A percentile compares a stretch with the other conserved stretches of the same genome.
Conservation (phyloP, 306 rosid species). For the Lathyrus aphaca region DNA sequence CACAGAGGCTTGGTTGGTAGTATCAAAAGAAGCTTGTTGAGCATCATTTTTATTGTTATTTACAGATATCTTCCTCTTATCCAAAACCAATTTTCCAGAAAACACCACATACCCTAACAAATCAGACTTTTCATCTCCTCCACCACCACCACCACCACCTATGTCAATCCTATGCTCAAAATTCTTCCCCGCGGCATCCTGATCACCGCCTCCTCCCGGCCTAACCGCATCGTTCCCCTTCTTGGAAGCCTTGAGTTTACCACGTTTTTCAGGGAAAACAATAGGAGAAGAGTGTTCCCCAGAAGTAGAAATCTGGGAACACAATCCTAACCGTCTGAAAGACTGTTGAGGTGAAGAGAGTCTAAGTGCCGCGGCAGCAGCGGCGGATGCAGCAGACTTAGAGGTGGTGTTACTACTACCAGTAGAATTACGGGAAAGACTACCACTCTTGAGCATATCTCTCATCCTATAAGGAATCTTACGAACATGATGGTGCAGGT, state of each 20-base stretch:
- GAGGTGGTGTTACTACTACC: constrained; percentile 46
- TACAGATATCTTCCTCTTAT: constrained; percentile 57
- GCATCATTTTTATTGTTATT: constrained; percentile 47
- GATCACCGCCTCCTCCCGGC: constrained; percentile 38
- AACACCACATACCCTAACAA: constrained; percentile 79
- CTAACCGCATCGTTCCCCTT: constrained; percentile 43
- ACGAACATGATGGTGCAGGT: constrained; percentile 39
- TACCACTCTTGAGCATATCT: constrained; percentile 77
- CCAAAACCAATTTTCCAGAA: constrained; percentile 81
- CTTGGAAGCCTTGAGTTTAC: constrained; percentile 63
- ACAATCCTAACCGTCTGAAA: constrained; percentile 80
- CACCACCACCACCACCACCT: constrained; percentile 53
- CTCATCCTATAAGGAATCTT: constrained; percentile 35
- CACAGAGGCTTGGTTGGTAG: constrained; percentile 53
- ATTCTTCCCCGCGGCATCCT: constrained; percentile 47
- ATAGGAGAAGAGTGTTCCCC: constrained; percentile 92
- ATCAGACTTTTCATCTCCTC: constrained; percentile 90
- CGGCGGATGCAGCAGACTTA: constrained; percentile 47
- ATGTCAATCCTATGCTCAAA: constrained; percentile 90
- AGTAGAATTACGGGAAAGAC: constrained; percentile 64
- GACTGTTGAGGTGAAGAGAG: constrained; percentile 76
- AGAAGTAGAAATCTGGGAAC: constrained; percentile 77
- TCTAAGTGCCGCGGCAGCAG: constrained; percentile 56
- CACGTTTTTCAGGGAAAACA: constrained; percentile 92
- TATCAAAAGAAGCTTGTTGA: constrained; percentile 51